Base-by-base conservation (phyloP, 2,329 filamentous ascomycete genomes). In the Claviceps sp. region DNA sequence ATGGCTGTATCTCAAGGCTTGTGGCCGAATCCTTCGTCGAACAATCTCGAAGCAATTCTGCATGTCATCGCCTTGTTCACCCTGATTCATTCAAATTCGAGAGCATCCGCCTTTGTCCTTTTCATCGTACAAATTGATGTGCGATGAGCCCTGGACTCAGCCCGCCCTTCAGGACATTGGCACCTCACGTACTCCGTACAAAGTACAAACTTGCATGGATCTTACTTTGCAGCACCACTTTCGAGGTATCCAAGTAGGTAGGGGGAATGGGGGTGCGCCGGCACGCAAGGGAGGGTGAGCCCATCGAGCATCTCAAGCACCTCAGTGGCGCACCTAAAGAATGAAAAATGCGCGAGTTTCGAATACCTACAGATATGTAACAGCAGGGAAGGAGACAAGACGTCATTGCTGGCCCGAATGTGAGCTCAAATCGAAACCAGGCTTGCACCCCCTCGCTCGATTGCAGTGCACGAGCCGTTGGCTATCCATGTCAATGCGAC, bases 221-320 rank as follows among this genome's bases (percentile, higher is more conserved):
- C 10, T 11, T 34, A 11, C 10, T 11, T 34, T 7, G 19, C 19
- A 44, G n/a, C 19, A 26, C 19, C 13, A 13, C 24, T 34, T 34
- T 17, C 17, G 34, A 38, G 16, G 34, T 17, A n/a, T 34, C 3
- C 10, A 34, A 34, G 30, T 34, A 34, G 3, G 30, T 34, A 34
- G 30, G 30, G 30, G 10, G 30, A 34, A 34, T 34, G 30, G 30
- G 30, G 30, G 30, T 34, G 30, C 30, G 30, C 30, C 30, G 10
- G 19, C 10, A 54, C 30, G 52, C 52, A 51, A 54, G 52, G 52
- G 52, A 54, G 51, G 41, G 17, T 13, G 26, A 26, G 41, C 19
- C 44, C 17, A 46, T 39, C n/a, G 39, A 26, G 44, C 13, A 40
- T 47, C 5, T 45, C 38, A 22, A 43, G 43, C 43, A 13, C 34